Evolutionary conservation across 83 land plant genomes (phyloP), one percentile per base, ranked within the genome.

Genomic region (Picea engelmannii): DNA sequence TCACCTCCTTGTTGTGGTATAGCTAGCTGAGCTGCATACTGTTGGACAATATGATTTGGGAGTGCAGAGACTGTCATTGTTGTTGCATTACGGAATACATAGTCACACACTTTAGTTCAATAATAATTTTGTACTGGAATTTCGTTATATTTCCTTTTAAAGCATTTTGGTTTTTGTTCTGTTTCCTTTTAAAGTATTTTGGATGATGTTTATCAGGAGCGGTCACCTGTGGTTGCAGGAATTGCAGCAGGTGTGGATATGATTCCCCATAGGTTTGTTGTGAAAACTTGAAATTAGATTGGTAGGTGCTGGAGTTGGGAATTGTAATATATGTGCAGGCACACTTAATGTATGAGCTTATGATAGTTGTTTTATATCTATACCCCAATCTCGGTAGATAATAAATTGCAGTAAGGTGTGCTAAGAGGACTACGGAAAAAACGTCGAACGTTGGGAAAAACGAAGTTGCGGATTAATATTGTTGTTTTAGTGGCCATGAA

Each of bases 151-250:
- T 38, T 38, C 40, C 40, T 38, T 38, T 38, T 38, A 38, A 38
- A 38, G 40, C 0, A 38, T 38, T 38, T 38, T 38, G 4, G 40
- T 38, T 38, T 38, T 38, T 0, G 23, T 9, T 2, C 12, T 1
- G 1, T 5, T 24, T 23, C 16, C 13, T 35, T 38, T 17, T 17
- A 40, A 15, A 40, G 18, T 38, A 71, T 71, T 18, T 40, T 71
- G 38, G 18, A 25, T 40, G 42, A 17, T 3, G 75, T 18, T 38
- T 7, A 17, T 38, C 10, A 7, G 4, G 3, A 17, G 12, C 2
- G 49, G 20, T 74, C 58, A 74, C 77, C 77, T 74, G 59, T 74
- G 77, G 77, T 11, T 25, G 59, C 59, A 55, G 42, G 70, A 27
- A 31, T 15, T 74, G 17, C 59, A 47, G 17, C 6, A 74, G 59